These are phyloP conservation scores for Tolypocladium sp. DNA, from an alignment of 2,329 filamentous ascomycete species.

Conservation along the genomic window DNA sequence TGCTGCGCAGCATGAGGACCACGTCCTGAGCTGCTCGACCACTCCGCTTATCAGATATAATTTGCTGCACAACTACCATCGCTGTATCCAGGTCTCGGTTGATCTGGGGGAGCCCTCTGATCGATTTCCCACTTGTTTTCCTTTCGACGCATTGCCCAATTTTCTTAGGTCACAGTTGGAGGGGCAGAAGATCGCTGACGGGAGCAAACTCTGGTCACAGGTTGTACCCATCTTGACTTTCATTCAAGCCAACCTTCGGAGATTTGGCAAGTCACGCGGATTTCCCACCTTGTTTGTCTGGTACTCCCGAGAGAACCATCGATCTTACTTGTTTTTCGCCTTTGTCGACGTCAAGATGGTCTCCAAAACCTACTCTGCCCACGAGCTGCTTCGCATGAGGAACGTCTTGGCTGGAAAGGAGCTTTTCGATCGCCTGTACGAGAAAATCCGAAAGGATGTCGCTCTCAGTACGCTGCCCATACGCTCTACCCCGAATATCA, in stretches of 20 bases:
- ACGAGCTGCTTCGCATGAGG: conserved; percentile 32
- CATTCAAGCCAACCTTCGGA: conserved; percentile 16
- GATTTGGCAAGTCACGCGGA: conserved; percentile 8
- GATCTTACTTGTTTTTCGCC: conserved; percentile 31
- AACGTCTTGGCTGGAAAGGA: conserved; percentile 14
- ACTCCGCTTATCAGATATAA: conserved; percentile 20
- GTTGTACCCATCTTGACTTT: conserved; percentile 24
- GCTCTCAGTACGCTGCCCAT: conserved; percentile 28
- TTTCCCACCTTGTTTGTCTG: conserved; percentile 31
- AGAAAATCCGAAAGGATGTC: conserved; percentile 26
- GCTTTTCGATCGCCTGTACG: conserved; percentile 17
- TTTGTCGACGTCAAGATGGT: conserved; percentile 31
- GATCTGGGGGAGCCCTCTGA: conserved; percentile 18
- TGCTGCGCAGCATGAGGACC: conserved; percentile 25
- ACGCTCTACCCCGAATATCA: not conserved
- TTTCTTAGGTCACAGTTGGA: conserved; percentile 16
- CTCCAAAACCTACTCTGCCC: conserved; percentile 30
- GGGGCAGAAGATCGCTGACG: conserved; percentile 20
- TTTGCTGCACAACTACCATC: conserved; percentile 19
- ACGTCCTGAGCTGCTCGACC: conserved; percentile 22
- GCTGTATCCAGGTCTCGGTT: conserved; percentile 17
- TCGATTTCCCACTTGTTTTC: conserved; percentile 8
- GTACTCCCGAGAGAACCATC: conserved; percentile 22
- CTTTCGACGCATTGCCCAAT: conserved; percentile 11
- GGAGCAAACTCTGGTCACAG: conserved; percentile 16